A percentile compares a stretch with the other conserved stretches of the same genome.
Conservation (phyloP, 1,284 basidiomycete genomes). For the Porogramme epimiltina region DNA sequence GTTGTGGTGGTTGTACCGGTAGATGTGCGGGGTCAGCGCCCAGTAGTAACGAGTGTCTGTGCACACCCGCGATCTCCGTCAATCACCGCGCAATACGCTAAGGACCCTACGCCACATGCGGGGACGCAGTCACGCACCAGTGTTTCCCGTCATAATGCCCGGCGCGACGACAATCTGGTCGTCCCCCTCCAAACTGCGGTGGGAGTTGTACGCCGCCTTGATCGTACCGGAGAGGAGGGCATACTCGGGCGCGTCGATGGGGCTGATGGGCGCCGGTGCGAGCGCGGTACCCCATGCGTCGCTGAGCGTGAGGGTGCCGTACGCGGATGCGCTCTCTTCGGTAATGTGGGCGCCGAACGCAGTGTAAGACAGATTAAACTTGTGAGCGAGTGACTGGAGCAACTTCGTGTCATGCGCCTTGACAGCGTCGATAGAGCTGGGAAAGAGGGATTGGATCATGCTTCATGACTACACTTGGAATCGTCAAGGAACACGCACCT, state of each 20-base stretch:
- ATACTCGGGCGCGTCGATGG: conserved; percentile 49
- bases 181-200: conserved; percentile 31
- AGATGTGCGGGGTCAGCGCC: conserved; percentile 49
- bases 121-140: conserved; percentile 29
- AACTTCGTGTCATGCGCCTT: conserved; percentile 43
- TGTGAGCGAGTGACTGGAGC: conserved; percentile 42
- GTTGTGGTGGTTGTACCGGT: conserved; percentile 48
- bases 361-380: conserved; percentile 47
- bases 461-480: too few relatives aligned
- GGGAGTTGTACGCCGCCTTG: conserved; percentile 43
- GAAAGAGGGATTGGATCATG: too few relatives aligned
- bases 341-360: conserved; percentile 42
- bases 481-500: conserved; percentile 29
- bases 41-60: conserved; percentile 51
- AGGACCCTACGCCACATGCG: too few relatives aligned
- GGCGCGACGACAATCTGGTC: conserved; percentile 44
- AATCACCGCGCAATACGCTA: not conserved
- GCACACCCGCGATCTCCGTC: conserved; percentile 2
- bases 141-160: conserved; percentile 52
- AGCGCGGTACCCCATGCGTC: conserved; percentile 47
- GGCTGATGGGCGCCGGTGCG: conserved; percentile 59
- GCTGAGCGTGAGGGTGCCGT: conserved; percentile 42
- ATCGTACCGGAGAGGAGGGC: conserved; percentile 52
- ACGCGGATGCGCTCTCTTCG: conserved; percentile 26
- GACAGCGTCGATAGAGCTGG: conserved; percentile 46